These are phyloP conservation scores for Macrolepiota fuliginosa DNA, from an alignment of 768 basidiomycete species.

Conservation along the genomic window DNA sequence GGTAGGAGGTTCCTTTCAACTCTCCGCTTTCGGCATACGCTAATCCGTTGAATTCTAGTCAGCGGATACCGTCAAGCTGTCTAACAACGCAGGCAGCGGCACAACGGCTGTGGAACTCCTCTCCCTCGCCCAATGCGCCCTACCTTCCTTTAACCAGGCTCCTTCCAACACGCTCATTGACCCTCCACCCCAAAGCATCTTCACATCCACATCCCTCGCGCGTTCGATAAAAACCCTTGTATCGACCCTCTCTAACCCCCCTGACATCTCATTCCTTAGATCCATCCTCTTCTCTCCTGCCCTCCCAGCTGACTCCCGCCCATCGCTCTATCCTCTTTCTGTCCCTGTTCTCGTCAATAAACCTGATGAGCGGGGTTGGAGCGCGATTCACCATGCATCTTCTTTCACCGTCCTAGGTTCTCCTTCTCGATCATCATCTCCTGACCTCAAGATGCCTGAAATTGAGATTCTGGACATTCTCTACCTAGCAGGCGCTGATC, in stretches of 20 bases:
- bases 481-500: slow-evolving; percentile 74
- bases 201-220: slow-evolving; percentile 39
- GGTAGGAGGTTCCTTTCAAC: slow-evolving; percentile 35
- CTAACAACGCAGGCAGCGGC: slow-evolving; percentile 14
- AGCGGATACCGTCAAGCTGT: slow-evolving; percentile 35
- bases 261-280: slow-evolving; percentile 49
- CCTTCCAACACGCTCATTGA: slow-evolving; percentile 32
- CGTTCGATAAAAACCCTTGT: slow-evolving; percentile 51
- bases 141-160: slow-evolving; percentile 19
- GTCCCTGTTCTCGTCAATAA: slow-evolving; percentile 63
- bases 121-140: slow-evolving; percentile 34
- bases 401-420: slow-evolving; percentile 39
- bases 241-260: slow-evolving; percentile 43
- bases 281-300: slow-evolving; percentile 53
- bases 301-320: slow-evolving; percentile 34
- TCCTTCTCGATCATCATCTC: slow-evolving; percentile 2
- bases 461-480: slow-evolving; percentile 64
- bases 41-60: slow-evolving; percentile 26
- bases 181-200: slow-evolving; percentile 38
- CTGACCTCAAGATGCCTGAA: slow-evolving; percentile 47
- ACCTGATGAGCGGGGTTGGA: slow-evolving; percentile 69
- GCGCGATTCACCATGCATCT: slow-evolving; percentile 56
- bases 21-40: slow-evolving; percentile 10
- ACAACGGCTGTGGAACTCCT: slow-evolving; percentile 31
- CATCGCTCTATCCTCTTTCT: slow-evolving; percentile 41